phyloP scores from a whole-genome alignment of 805 yeast species.

The Lipomyces oligophaga region DNA sequence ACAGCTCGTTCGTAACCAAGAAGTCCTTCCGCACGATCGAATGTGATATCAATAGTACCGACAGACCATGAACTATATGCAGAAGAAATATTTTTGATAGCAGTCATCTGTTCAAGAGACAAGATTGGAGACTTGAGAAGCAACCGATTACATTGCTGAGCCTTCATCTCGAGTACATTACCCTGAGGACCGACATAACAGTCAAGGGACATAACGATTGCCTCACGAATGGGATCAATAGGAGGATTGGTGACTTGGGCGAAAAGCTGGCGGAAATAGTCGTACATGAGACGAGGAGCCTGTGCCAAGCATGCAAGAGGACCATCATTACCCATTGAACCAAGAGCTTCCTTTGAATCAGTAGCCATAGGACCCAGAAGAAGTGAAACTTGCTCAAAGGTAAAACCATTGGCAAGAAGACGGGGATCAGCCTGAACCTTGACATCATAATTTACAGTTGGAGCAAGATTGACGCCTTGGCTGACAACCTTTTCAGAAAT shows the following conservation, averaged over 20 bases:
- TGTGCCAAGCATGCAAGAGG: constrained; percentile 92
- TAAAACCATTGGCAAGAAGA: constrained; percentile 82
- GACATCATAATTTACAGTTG: constrained; percentile 26
- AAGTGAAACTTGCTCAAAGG: constrained; percentile 84
- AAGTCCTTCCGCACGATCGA: constrained; percentile 74
- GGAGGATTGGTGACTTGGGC: constrained; percentile 99
- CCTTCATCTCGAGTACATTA: constrained; percentile 85
- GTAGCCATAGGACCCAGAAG: constrained; percentile 90
- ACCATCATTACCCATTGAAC: constrained; percentile 98
- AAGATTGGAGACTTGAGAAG: constrained; percentile 79
- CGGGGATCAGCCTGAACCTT: constrained; percentile 78
- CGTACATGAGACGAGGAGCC: constrained; percentile 86
- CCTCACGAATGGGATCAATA: constrained; percentile 95
- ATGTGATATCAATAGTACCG: constrained; percentile 81
- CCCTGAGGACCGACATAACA: constrained; percentile 99
- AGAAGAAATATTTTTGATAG: constrained; percentile 64
- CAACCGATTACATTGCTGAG: constrained; percentile 86
- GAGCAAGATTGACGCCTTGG: constrained; percentile 32
- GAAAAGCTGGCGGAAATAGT: constrained; percentile 91
- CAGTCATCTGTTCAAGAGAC: constrained; percentile 65
- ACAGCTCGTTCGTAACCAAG: constrained; percentile 80
- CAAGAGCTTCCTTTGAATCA: constrained; percentile 89
- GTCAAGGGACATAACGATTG: constrained; percentile 93
- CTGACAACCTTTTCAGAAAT: constrained; percentile 56
- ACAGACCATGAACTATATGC: constrained; percentile 87